These are phyloP conservation scores for Xylaria sp. DNA, from an alignment of 495 filamentous ascomycete genomes.

Conservation along the genomic window DNA sequence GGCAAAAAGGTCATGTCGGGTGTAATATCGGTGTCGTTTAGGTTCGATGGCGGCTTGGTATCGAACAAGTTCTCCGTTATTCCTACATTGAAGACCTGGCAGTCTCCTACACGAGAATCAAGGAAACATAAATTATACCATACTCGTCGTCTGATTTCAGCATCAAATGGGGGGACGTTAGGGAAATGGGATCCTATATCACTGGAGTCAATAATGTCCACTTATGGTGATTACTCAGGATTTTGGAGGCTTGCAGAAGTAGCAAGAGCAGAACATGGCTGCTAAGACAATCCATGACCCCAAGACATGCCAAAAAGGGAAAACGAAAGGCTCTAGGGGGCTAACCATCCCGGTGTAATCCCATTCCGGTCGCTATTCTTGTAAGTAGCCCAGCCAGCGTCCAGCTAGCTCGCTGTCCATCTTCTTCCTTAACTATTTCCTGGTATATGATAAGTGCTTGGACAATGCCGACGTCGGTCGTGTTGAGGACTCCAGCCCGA, in stretches of 20 bases:
- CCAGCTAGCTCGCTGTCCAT: conserved; percentile 19
- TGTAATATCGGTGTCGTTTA: conserved; percentile 23
- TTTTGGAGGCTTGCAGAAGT: no score
- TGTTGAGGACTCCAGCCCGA: conserved; percentile 17
- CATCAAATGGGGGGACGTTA: conserved; percentile 47
- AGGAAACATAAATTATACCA: conserved; percentile 43
- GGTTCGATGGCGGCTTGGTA: conserved; percentile 16
- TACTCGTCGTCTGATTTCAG: conserved; percentile 60
- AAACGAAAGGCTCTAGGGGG: no score
- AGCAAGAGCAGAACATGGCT: no score
- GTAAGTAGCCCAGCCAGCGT: conserved; percentile 20
- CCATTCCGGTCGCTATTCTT: conserved; percentile 23
- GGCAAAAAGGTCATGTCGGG: conserved; percentile 12
- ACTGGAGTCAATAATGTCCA: no score
- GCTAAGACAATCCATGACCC: no score
- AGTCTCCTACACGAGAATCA: conserved; percentile 23
- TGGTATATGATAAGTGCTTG: conserved; percentile 24
- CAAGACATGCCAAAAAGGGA: no score
- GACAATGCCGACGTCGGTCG: conserved; percentile 15
- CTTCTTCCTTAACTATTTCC: conserved; percentile 6
- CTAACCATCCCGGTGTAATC: conserved; percentile 27
- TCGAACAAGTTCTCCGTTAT: conserved; percentile 19
- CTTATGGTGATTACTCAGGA: no score
- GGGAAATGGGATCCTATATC: conserved; percentile 27
- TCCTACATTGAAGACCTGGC: conserved; percentile 19